These are phyloP conservation scores for Trametes pubescens DNA, from an alignment of 1,284 basidiomycete genomes.

Conservation along the genomic window DNA sequence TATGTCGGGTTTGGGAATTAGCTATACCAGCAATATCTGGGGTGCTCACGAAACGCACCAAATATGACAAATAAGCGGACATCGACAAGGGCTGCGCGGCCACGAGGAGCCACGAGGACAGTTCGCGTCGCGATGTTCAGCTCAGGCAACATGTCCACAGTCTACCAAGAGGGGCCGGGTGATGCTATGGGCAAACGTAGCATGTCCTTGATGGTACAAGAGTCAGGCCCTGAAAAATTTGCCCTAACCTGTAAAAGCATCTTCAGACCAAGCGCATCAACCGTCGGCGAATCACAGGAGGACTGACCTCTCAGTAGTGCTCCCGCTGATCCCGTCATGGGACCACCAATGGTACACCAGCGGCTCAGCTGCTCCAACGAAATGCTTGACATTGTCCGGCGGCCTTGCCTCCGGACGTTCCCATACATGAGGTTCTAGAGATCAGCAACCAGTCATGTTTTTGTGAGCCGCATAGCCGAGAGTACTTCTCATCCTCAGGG, in stretches of 20 bases:
- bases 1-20: too few species aligned
- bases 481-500: background rate
- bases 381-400: constrained; percentile 12
- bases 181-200: background rate
- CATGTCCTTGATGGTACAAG: background rate
- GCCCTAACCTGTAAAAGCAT: constrained; percentile 11
- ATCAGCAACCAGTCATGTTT: background rate
- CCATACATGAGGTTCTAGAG: background rate
- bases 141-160: constrained; percentile 4
- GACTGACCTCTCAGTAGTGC: constrained; percentile 6
- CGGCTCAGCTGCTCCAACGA: background rate
- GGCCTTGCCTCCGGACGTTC: constrained; percentile 7
- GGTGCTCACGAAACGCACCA: background rate
- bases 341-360: constrained; percentile 3
- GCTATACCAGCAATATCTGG: too few species aligned
- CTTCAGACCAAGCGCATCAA: background rate
- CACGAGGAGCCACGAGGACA: constrained; percentile 10
- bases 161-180: background rate
- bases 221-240: background rate
- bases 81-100: background rate
- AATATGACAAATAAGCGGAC: background rate
- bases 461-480: background rate
- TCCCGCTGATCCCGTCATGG: constrained; percentile 21
- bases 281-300: constrained; percentile 1
- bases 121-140: background rate